Percentiles rank a stretch among this genome's conserved stretches.
Evolutionary conservation across 2,329 filamentous ascomycete genomes (phyloP).

Genomic region (Diaporthe citrichinensis): DNA sequence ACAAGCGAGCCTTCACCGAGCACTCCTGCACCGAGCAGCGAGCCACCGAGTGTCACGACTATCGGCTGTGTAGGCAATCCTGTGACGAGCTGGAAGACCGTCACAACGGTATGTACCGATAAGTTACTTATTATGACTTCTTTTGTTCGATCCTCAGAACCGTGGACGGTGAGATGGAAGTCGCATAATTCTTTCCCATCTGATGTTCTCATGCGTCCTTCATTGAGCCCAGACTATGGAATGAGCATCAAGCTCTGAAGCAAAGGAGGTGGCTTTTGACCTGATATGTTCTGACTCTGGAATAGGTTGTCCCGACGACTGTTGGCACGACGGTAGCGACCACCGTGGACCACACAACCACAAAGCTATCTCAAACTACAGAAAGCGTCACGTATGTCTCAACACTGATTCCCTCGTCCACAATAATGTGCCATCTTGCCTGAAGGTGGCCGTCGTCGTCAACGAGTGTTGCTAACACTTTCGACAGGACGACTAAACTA

Average conservation of each 20-base stretch:
- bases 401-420: neutral
- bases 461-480: constrained; percentile 4
- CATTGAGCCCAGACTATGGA: neutral
- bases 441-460: neutral
- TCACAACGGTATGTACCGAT: constrained; percentile 22
- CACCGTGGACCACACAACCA: constrained; percentile 28
- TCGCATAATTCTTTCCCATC: too few relatives aligned
- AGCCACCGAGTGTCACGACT: constrained; percentile 1
- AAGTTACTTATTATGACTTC: neutral
- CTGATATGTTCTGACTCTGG: neutral
- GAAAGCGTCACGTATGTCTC: constrained; percentile 17
- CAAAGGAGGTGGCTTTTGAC: neutral
- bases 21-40: constrained; percentile 8
- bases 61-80: constrained; percentile 24
- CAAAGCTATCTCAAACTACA: constrained; percentile 5
- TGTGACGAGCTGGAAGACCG: constrained; percentile 31
- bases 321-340: constrained; percentile 3
- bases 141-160: neutral
- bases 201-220: neutral
- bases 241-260: neutral
- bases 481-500: constrained; percentile 35
- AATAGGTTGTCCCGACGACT: constrained; percentile 22
- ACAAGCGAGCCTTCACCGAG: neutral
- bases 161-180: too few relatives aligned
- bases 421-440: too few relatives aligned